Base-by-base conservation (phyloP, 371 early-diverging fungal species). In the Synchytrium microbalum region DNA sequence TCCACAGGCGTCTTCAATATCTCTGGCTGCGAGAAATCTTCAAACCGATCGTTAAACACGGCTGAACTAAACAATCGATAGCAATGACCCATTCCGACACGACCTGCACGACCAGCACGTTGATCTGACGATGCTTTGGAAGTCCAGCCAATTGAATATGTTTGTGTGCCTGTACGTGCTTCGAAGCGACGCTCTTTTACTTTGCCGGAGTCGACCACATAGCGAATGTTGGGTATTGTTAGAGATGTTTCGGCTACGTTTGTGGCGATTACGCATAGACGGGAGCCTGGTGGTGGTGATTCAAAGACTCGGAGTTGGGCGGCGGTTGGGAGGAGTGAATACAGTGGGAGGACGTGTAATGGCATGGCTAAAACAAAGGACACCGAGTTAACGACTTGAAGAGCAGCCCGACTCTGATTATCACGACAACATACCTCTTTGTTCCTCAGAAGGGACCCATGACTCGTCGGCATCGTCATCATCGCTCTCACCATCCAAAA, bases 211-310 rank as follows among this genome's bases (percentile, higher is more conserved):
- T 99, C 99, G 28, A 99, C 84, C 1, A 99, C 99, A 71, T 96
- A 99, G 67, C 85, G 85, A 58, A 99, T 92, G 67, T 95, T 93
- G 69, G 95, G 95, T 19, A 99, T 93, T 0, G 99, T 99, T 54
- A 99, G 78, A 5, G 97, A 97, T 13, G 99, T 98, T 75, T 99
- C 99, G 31, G 98, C 96, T 73, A 99, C 98, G 70, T 99, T 99
- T 23, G 99, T 99, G 2, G 98, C 92, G 8, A 99, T 89, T 66
- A 99, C 93, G 24, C 89, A 86, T 70, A 97, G 95, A 56, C 97
- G 83, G 1, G 85, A 80, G 60, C 81, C 81, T 65, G 85, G 81
- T 28, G 70, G 61, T 3, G 93, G 81, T 10, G 84, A 80, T 67
- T 92, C 89, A 74, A 95, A 95, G 64, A 95, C 95, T 68, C 89